phyloP scores from a whole-genome alignment of 2,329 filamentous ascomycete genomes.

The Trichoderma sp. region DNA sequence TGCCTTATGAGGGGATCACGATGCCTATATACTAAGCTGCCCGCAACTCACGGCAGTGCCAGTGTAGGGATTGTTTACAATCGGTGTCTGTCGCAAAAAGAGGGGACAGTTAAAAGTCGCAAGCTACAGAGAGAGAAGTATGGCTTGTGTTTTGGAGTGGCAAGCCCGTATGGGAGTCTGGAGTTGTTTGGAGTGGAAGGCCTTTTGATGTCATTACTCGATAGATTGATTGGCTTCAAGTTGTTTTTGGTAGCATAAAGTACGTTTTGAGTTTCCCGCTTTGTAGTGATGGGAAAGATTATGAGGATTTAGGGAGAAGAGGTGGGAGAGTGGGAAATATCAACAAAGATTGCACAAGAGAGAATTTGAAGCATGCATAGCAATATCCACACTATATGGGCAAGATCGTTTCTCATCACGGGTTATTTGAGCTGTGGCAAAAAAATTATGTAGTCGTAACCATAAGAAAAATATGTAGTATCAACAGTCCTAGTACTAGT shows the following conservation, averaged over 20 bases:
- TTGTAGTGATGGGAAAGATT: background rate
- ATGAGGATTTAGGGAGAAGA: background rate
- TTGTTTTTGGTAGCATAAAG: background rate
- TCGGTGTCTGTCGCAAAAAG: background rate
- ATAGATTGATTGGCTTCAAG: slow-evolving; percentile 1
- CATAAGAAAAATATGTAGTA: slow-evolving; percentile 24
- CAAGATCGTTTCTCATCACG: background rate
- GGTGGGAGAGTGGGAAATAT: background rate
- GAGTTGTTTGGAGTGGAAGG: background rate
- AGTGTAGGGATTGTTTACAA: background rate
- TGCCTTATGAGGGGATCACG: background rate
- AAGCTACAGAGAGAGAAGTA: background rate
- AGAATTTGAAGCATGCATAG: slow-evolving; percentile 22
- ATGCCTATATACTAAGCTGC: background rate
- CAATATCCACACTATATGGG: background rate
- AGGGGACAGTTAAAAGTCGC: background rate
- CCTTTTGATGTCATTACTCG: background rate
- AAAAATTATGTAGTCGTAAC: slow-evolving; percentile 27
- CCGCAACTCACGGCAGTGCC: background rate
- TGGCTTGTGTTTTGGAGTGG: background rate
- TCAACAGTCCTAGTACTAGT: background rate
- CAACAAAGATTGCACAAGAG: slow-evolving; percentile 1
- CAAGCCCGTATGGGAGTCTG: slow-evolving; percentile 3
- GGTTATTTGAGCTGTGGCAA: background rate
- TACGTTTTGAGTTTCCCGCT: background rate